Evolutionary conservation across 805 yeast genomes (phyloP), one percentile per base, ranked within the genome.

Genomic region (Tetrapisispora fleetii): DNA sequence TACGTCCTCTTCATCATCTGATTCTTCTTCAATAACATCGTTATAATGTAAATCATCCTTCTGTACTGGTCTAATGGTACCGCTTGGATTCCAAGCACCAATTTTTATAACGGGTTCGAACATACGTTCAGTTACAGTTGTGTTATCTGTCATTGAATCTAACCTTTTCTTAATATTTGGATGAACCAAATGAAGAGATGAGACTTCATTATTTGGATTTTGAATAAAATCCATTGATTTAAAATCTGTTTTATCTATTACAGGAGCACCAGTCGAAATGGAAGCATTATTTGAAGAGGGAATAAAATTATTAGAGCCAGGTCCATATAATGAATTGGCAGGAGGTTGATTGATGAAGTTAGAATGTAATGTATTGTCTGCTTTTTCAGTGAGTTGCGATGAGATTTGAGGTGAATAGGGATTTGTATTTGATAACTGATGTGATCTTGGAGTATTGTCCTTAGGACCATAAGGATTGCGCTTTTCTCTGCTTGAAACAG

Each of bases 1-100:
- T 1, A 24, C 1, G 45, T 60, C 63, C 39, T 60, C 63, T 47
- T 65, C 69, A 19, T 70, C 73, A 17, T 67, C 72, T 22, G 73
- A 72, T 19, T 70, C 76, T 24, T 69, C 70, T 40, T 66, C 72
- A n/a, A 65, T 69, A 40, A 69, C 68, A 39, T 73, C 77, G 32
- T 73, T 77, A 18, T 72, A 77, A 17, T 72, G 78, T 1, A 77
- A 81, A 16, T 58, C 67, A 35, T 9, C 43, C 2, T 14, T 42
- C 42, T 6, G 44, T 11, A 10, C 48, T 36, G 28, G 52, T 41
- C 11, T 58, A 53, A 33, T 54, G 16, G 50, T 51, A 14, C 53
- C 51, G 18, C 52, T 56, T 2, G 60, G 51, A 24, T 53, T 51
- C 10, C 47, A 39, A 16, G 57, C 48, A 4, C 56, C 53, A 33